Base-by-base conservation (phyloP, 345 rosid species). In the Reutealis trisperma region DNA sequence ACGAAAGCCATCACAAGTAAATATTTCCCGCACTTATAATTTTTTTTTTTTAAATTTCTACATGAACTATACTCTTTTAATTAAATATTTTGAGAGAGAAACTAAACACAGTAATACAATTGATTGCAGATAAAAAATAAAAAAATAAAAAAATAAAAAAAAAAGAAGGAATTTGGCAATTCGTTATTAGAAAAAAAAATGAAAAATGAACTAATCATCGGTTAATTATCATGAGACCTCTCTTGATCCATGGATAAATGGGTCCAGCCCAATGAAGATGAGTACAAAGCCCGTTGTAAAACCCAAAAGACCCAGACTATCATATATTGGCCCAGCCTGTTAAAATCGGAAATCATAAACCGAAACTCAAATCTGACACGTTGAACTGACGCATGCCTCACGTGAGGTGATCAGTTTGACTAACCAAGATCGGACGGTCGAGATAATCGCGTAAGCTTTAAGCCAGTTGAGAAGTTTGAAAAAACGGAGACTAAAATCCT, bases 401-500 rank as follows among this genome's bases (percentile, higher is more conserved):
- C 64, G 11, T 52, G 41, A 45, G 52, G 22, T 1, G 37, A 64
- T 64, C 63, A 55, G 22, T 34, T 41, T 54, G 55, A 54, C 8
- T 22, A 4, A 7, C 25, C 0, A 1, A 24, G 24, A 75, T 66
- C 73, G 15, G 52, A 75, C 78, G 73, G 78, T 34, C 16, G 12
- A 67, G 42, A 75, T 8, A 54, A 10, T 44, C 57, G 78, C 78
- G 78, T 75, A 58, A 42, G 57, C 0, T 19, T 44, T 75, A 75
- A 75, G 78, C 78, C 57, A 58, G 27, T 3, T 54, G 73, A 18
- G 44, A 54, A 70, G 45, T 71, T 71, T 71, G 47, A 71, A 71
- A 30, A n/a, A 27, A 21, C 2, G 44, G 6, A 18, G 22, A 52
- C 22, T 10, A 8, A 0, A 11, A 66, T 66, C 55, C 3, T 32